Conservation (phyloP, 352 stramenopile species). For the Thraustochytrium sp. region DNA sequence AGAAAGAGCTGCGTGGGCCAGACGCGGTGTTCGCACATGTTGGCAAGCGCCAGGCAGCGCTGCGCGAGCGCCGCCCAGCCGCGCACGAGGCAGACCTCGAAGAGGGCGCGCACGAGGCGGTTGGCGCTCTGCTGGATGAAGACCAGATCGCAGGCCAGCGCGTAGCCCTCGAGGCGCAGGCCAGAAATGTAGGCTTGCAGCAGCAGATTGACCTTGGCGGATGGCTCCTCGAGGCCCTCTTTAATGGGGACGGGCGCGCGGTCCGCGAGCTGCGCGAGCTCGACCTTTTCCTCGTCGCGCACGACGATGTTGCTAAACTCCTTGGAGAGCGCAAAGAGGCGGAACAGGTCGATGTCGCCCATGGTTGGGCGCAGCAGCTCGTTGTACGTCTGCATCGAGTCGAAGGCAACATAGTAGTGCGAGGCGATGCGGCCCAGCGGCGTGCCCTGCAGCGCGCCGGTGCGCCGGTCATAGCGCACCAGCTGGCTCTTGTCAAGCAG, state of each 20-base stretch:
- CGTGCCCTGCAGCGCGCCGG: constrained; percentile 90
- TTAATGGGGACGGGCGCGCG: constrained; percentile 98
- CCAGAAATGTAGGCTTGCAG: constrained; percentile 98
- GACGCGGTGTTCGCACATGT: constrained; percentile 98
- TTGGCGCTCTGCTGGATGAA: constrained; percentile 95
- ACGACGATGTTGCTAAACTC: constrained; percentile 99
- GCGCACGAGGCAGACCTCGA: constrained; percentile 93
- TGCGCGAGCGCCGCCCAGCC: constrained; percentile 89
- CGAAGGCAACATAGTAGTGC: constrained; percentile 98
- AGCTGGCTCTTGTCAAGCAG: constrained; percentile 93
- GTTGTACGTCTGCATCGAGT: constrained; percentile 97
- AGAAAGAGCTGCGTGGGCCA: constrained; percentile 96
- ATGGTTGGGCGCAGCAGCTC: constrained; percentile 97
- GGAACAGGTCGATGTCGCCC: constrained; percentile 98
- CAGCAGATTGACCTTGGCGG: constrained; percentile 97
- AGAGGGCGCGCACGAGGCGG: constrained; percentile 95
- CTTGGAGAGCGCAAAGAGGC: constrained; percentile 95
- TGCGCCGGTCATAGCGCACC: constrained; percentile 94
- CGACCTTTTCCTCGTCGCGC: constrained; percentile 95
- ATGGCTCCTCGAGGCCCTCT: constrained; percentile 76
- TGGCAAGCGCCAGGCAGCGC: constrained; percentile 91
- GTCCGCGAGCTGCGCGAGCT: constrained; percentile 92
- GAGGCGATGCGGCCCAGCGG: constrained; percentile 91
- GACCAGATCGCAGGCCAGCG: constrained; percentile 95
- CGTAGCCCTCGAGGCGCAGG: constrained; percentile 94